These are phyloP conservation scores for Pisolithus sp. DNA, from an alignment of 768 basidiomycete genomes.

Conservation along the genomic window DNA sequence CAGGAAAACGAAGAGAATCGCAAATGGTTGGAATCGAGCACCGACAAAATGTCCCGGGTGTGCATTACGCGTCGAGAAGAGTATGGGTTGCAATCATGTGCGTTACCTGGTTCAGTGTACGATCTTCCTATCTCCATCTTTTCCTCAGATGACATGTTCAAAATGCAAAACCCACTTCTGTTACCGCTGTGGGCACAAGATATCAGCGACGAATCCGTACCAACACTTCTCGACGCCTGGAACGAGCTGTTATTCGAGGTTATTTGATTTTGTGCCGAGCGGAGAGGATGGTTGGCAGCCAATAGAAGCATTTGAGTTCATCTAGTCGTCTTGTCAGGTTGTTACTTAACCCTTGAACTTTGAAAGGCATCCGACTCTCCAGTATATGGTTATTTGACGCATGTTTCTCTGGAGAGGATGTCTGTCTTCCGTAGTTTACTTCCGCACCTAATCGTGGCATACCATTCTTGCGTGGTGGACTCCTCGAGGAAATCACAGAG, in stretches of 20 bases:
- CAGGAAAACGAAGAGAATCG: constrained; percentile 71
- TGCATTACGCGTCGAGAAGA: constrained; percentile 66
- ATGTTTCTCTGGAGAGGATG: too few species aligned
- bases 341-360: too few species aligned
- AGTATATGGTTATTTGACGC: too few species aligned
- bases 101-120: constrained; percentile 22
- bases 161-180: constrained; percentile 77
- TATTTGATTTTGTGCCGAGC: constrained; percentile 50
- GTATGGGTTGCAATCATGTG: constrained; percentile 84
- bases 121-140: not conserved
- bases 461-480: too few species aligned
- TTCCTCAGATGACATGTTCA: constrained; percentile 65
- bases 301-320: constrained; percentile 33
- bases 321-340: constrained; percentile 5
- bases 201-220: constrained; percentile 52
- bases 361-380: too few species aligned
- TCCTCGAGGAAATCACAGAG: too few species aligned
- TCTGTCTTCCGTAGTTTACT: too few species aligned
- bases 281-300: constrained; percentile 43
- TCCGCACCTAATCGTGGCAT: too few species aligned
- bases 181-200: constrained; percentile 63
- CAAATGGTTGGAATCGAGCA: constrained; percentile 63
- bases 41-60: constrained; percentile 77
- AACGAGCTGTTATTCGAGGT: constrained; percentile 50
- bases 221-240: constrained; percentile 57